phyloP scores from a whole-genome alignment of 371 early-diverging fungal species.

The Lichtheimia hyalospora region DNA sequence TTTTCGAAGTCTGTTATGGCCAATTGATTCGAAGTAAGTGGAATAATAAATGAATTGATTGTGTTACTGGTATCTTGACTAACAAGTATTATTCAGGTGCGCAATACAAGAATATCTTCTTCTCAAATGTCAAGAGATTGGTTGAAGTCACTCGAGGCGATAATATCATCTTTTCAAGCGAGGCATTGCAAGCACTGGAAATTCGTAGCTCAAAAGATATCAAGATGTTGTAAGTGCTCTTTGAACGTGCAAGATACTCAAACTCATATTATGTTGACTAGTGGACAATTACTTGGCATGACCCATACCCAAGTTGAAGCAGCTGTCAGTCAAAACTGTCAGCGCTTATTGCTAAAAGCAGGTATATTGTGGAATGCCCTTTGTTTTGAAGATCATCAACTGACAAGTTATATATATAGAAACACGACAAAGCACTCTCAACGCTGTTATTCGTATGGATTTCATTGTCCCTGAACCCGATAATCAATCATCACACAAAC shows the following conservation, averaged over 20 bases:
- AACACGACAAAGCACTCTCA: slow-evolving; percentile 57
- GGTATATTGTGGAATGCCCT: slow-evolving; percentile 20
- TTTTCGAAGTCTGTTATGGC: slow-evolving; percentile 86
- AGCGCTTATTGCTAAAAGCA: slow-evolving; percentile 35
- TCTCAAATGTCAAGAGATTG: slow-evolving; percentile 74
- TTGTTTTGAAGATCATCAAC: too few relatives aligned
- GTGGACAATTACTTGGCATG: slow-evolving; percentile 42
- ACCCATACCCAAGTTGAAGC: slow-evolving; percentile 36
- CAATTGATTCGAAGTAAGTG: slow-evolving; percentile 68
- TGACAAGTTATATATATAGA: slow-evolving; percentile 29
- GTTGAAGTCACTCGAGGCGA: slow-evolving; percentile 85
- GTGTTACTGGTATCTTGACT: too few relatives aligned
- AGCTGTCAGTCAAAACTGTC: slow-evolving; percentile 29
- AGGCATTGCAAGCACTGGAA: slow-evolving; percentile 76
- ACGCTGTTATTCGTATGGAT: slow-evolving; percentile 52
- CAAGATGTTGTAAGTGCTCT: slow-evolving; percentile 69
- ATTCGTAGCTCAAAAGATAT: slow-evolving; percentile 85
- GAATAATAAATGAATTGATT: background rate
- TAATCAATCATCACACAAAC: slow-evolving; percentile 22
- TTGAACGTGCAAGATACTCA: background rate
- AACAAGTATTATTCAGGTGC: too few relatives aligned
- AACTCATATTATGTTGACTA: slow-evolving; percentile 4
- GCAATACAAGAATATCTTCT: slow-evolving; percentile 29
- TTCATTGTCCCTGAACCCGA: slow-evolving; percentile 24
- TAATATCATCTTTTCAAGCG: slow-evolving; percentile 85